These are phyloP conservation scores for Lactarius indigo DNA, from an alignment of 768 basidiomycete species.

Conservation along the genomic window DNA sequence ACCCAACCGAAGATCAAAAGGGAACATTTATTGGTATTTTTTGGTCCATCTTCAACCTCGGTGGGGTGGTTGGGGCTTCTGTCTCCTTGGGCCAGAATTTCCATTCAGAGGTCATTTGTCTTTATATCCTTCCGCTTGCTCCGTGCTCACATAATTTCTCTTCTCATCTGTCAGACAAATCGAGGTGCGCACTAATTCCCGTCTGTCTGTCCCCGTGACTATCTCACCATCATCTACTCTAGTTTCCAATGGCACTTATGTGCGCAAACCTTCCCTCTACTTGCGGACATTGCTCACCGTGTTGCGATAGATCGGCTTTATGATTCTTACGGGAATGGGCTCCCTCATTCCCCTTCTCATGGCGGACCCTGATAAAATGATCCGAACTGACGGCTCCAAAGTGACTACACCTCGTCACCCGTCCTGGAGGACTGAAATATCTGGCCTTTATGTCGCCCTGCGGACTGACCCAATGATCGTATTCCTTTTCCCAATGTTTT, in stretches of 20 bases:
- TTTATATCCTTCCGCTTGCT: slow-evolving; percentile 1
- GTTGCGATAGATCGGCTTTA: slow-evolving; percentile 60
- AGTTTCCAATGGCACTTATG: slow-evolving; percentile 76
- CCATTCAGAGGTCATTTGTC: slow-evolving; percentile 48
- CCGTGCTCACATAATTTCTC: neutral
- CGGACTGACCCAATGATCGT: slow-evolving; percentile 68
- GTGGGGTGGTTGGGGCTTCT: slow-evolving; percentile 73
- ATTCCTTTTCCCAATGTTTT: slow-evolving; percentile 81
- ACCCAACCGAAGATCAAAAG: slow-evolving; percentile 77
- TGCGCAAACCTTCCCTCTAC: slow-evolving; percentile 34
- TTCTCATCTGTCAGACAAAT: slow-evolving; percentile 28
- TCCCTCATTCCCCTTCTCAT: slow-evolving; percentile 63
- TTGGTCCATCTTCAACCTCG: slow-evolving; percentile 82
- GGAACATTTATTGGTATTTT: slow-evolving; percentile 75
- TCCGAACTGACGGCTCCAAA: slow-evolving; percentile 72
- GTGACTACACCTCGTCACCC: slow-evolving; percentile 61
- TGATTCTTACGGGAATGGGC: slow-evolving; percentile 68
- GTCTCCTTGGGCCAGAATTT: slow-evolving; percentile 73
- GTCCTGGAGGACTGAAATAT: slow-evolving; percentile 74
- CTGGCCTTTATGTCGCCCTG: slow-evolving; percentile 64
- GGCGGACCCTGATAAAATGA: slow-evolving; percentile 67
- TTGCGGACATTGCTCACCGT: neutral
- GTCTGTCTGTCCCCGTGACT: neutral
- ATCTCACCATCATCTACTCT: neutral
- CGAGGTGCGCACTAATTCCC: slow-evolving; percentile 30